These are phyloP conservation scores for Tylopilus subfusipes DNA, from an alignment of 768 basidiomycete species.

Conservation along the genomic window DNA sequence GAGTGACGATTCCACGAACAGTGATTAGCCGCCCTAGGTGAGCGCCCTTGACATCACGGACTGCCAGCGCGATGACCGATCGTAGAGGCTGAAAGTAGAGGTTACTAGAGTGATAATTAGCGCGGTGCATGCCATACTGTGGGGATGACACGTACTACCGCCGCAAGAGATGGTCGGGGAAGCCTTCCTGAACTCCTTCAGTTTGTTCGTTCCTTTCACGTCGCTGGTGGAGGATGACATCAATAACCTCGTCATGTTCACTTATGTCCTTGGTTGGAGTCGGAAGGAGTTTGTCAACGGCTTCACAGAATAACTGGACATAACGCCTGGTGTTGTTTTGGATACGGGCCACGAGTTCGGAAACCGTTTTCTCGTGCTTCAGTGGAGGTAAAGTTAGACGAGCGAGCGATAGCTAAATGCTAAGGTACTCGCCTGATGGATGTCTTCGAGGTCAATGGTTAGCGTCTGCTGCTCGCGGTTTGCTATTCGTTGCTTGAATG, in stretches of 20 bases:
- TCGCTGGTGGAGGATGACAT: constrained; percentile 93
- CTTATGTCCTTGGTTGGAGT: constrained; percentile 85
- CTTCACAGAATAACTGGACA: constrained; percentile 82
- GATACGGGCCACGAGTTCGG: constrained; percentile 78
- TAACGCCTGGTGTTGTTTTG: constrained; percentile 87
- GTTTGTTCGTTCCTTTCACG: constrained; percentile 82
- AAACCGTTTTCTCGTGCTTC: constrained; percentile 65
- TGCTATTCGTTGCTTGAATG: constrained; percentile 77
- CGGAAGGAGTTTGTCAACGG: constrained; percentile 88
- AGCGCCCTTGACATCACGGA: constrained; percentile 81
- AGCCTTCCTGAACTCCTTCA: constrained; percentile 69
- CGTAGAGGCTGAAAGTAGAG: constrained; percentile 88
- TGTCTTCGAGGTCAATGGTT: constrained; percentile 84
- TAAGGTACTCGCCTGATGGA: constrained; percentile 54
- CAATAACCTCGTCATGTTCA: constrained; percentile 91
- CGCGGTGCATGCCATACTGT: neutral
- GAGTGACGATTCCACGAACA: constrained; percentile 95
- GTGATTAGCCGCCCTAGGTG: constrained; percentile 94
- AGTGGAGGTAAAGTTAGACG: constrained; percentile 6
- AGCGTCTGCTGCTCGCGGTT: constrained; percentile 92
- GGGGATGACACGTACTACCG: constrained; percentile 73
- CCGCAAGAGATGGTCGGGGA: constrained; percentile 87
- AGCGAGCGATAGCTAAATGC: constrained; percentile 1
- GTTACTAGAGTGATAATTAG: constrained; percentile 54
- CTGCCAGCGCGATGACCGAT: constrained; percentile 77